Base-by-base conservation (phyloP, 2,329 filamentous ascomycete genomes). In the Phyllosticta capitalensis region DNA sequence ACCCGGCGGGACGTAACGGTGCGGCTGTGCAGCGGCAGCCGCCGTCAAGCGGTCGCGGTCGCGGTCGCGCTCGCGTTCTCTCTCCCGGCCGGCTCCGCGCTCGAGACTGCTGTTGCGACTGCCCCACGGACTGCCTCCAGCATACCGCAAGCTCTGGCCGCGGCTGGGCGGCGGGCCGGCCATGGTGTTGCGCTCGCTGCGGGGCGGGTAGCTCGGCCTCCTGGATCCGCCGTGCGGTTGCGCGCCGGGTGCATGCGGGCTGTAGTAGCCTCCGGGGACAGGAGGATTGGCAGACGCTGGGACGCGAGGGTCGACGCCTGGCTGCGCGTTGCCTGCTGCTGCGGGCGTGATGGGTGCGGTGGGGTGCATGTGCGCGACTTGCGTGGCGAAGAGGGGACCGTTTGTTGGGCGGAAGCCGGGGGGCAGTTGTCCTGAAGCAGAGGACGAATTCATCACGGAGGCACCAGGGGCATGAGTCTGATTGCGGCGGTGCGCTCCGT, bases 381-480 rank as follows among this genome's bases (percentile, higher is more conserved):
- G 74, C 0, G 76, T 75, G 3, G 78, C 78, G 61, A 79, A 79
- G 2, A 78, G 65, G 3, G 77, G 78, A 1, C 71, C 68, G 51
- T 74, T 74, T 1, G 74, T 76, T 2, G 78, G 78, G 5, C 69
- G 74, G 63, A 78, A 80, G 0, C 71, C 67, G 12, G 48, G 54
- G 24, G 56, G 56, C 14, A 45, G 14, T n/a, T 45, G 38, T 17
- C 56, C 54, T 24, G 56, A 52, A 19, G 26, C 38, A 2, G 45
- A n/a, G n/a, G 56, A 54, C 1, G 56, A 54, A 52, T 59, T 49
- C 38, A n/a, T n/a, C 38, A 45, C n/a, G 38, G 38, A 45, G 5
- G 38, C 38, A 6, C 38, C 38, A 14, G 38, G 38, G 38, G 38
- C 38, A 14, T 45, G 38, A n/a, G 38, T 45, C n/a, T 45, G 38